Evolutionary conservation across 371 early-diverging fungal species (phyloP).

Genomic region (Sporodiniella umbellata): DNA sequence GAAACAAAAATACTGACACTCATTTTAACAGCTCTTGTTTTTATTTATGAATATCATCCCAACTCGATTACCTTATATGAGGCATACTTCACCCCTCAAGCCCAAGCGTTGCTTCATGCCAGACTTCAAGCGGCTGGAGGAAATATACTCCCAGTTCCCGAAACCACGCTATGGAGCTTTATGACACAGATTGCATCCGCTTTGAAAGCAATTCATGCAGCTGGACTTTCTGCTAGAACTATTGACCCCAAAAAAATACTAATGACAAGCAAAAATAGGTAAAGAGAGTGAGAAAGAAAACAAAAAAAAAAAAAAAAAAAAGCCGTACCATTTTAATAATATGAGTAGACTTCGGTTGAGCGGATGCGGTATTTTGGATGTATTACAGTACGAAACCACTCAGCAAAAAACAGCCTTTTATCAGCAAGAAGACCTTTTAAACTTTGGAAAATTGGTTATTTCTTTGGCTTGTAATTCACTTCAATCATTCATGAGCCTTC

Average conservation of each 20-base stretch:
- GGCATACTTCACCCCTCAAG: conserved; percentile 63
- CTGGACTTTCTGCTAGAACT: conserved; percentile 73
- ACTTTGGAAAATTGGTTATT: conserved; percentile 87
- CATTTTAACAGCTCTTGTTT: conserved; percentile 59
- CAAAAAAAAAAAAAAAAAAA: background rate
- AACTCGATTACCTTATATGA: conserved; percentile 70
- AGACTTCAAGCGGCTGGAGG: conserved; percentile 34
- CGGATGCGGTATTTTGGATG: conserved; percentile 83
- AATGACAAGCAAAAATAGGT: conserved; percentile 80
- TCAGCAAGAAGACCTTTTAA: conserved; percentile 87
- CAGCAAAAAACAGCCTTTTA: conserved; percentile 59
- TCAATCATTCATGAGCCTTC: conserved; percentile 64
- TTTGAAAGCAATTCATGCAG: conserved; percentile 76
- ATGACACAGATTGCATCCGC: conserved; percentile 85
- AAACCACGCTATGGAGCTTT: conserved; percentile 84
- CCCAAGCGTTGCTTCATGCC: conserved; percentile 45
- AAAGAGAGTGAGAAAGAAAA: conserved; percentile 3
- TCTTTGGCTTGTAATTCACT: conserved; percentile 74
- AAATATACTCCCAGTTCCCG: conserved; percentile 53
- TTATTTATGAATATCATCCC: conserved; percentile 92
- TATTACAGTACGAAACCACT: conserved; percentile 66
- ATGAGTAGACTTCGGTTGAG: conserved; percentile 69
- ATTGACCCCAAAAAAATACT: conserved; percentile 82
- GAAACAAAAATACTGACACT: background rate
- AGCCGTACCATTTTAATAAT: background rate